These are phyloP conservation scores for Stereum hirsutum DNA, from an alignment of 1,284 basidiomycete genomes.

Conservation along the genomic window DNA sequence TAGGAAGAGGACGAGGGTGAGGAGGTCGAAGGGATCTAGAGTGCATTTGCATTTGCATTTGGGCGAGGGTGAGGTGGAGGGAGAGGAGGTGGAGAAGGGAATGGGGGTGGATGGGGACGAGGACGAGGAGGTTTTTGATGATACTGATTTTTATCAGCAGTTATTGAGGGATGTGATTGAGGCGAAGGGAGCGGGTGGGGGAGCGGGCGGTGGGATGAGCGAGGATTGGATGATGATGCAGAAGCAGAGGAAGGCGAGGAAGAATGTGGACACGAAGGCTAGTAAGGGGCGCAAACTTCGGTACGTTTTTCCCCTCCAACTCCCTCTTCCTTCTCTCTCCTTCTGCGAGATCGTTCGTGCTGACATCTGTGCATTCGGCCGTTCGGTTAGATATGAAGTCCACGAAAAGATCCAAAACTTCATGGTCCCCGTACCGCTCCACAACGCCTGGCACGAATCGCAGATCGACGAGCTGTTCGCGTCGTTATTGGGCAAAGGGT, in stretches of 20 bases:
- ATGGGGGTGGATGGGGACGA: conserved; percentile 24
- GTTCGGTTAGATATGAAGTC: conserved; percentile 64
- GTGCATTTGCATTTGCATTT: conserved; percentile 29
- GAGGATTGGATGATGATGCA: conserved; percentile 62
- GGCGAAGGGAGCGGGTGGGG: conserved; percentile 25
- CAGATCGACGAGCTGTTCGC: conserved; percentile 90
- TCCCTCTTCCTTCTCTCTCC: not conserved
- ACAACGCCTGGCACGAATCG: conserved; percentile 77
- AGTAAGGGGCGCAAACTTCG: conserved; percentile 85
- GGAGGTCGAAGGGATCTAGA: conserved; percentile 34
- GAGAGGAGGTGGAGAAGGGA: no score
- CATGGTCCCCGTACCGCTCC: conserved; percentile 77
- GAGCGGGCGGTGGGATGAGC: conserved; percentile 22
- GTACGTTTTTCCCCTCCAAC: conserved; percentile 26
- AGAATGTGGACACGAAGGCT: conserved; percentile 87
- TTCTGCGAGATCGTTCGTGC: not conserved
- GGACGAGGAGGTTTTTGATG: conserved; percentile 66
- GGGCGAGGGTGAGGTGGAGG: conserved; percentile 13
- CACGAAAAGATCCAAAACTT: conserved; percentile 93
- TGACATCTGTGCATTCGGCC: not conserved
- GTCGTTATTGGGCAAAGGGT: conserved; percentile 71
- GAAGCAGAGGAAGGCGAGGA: conserved; percentile 58
- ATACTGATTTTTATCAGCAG: conserved; percentile 88
- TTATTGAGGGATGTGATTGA: conserved; percentile 86
- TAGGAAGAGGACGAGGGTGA: conserved; percentile 45